These are phyloP conservation scores for Persicaria maculosa DNA, from an alignment of 148 eudicot genomes.

Conservation along the genomic window DNA sequence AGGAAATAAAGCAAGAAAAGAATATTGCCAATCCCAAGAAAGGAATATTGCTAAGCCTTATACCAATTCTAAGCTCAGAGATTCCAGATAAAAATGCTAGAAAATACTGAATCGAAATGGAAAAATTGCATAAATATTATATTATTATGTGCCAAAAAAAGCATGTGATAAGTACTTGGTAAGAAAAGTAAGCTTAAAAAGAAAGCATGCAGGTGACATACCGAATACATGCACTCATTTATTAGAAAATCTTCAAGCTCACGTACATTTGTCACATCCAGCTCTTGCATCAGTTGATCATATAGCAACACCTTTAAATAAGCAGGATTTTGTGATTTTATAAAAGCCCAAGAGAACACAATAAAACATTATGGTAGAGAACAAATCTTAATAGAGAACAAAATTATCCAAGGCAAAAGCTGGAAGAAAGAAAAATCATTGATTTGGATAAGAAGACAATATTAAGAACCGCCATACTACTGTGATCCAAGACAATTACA, in stretches of 20 bases:
- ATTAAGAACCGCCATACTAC: background rate
- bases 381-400: background rate
- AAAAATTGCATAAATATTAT: background rate
- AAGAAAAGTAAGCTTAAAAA: background rate
- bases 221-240: conserved; percentile 98
- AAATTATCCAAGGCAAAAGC: background rate
- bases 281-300: conserved; percentile 69
- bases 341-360: background rate
- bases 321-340: background rate
- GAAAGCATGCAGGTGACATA: conserved; percentile 28
- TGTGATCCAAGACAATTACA: no score
- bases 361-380: background rate
- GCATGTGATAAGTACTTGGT: background rate
- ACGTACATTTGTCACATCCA: conserved; percentile 90
- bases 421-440: background rate
- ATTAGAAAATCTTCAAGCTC: conserved; percentile 97
- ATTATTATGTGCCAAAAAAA: background rate
- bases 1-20: no score
- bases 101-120: no score
- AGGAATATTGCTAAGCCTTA: no score
- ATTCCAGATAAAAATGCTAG: no score
- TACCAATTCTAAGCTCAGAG: no score
- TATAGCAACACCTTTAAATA: conserved; percentile 59
- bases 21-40: no score
- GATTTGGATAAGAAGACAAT: background rate